phyloP scores from a whole-genome alignment of 2,329 filamentous ascomycete species.

The Cytospora schulzeri region DNA sequence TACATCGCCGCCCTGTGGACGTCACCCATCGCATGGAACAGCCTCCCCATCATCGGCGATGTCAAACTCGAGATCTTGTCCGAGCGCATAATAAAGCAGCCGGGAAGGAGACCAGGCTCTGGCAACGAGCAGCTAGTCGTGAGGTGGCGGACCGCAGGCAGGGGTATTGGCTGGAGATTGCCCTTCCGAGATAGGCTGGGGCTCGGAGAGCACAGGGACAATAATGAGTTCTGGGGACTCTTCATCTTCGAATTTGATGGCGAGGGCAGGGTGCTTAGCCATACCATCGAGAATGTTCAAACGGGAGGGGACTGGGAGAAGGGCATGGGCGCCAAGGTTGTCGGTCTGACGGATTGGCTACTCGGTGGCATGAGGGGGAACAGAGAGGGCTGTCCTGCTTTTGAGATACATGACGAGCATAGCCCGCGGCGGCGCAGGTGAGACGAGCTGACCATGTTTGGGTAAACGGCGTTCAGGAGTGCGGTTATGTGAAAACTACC shows the following conservation, averaged over 20 bases:
- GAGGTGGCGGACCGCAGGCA: conserved; percentile 75
- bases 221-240: conserved; percentile 81
- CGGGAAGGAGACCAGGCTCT: conserved; percentile 54
- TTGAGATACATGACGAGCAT: conserved; percentile 26
- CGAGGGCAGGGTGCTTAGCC: conserved; percentile 78
- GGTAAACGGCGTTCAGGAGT: conserved; percentile 5
- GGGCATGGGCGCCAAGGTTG: conserved; percentile 77
- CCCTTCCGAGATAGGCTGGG: conserved; percentile 31
- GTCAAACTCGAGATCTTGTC: conserved; percentile 85
- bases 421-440: conserved; percentile 19
- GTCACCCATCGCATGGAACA: conserved; percentile 92
- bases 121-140: conserved; percentile 82
- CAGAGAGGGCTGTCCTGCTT: conserved; percentile 32
- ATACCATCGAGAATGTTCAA: conserved; percentile 93
- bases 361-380: conserved; percentile 70
- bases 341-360: conserved; percentile 93
- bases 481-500: neutral
- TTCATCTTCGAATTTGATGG: conserved; percentile 96
- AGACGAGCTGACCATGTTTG: conserved; percentile 5
- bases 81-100: conserved; percentile 77
- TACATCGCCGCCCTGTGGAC: conserved; percentile 96
- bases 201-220: conserved; percentile 48
- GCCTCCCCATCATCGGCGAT: conserved; percentile 86
- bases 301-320: conserved; percentile 81
- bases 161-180: conserved; percentile 39